phyloP scores from a whole-genome alignment of 2,329 filamentous ascomycete genomes.

The Dothideomycetidae sp. region DNA sequence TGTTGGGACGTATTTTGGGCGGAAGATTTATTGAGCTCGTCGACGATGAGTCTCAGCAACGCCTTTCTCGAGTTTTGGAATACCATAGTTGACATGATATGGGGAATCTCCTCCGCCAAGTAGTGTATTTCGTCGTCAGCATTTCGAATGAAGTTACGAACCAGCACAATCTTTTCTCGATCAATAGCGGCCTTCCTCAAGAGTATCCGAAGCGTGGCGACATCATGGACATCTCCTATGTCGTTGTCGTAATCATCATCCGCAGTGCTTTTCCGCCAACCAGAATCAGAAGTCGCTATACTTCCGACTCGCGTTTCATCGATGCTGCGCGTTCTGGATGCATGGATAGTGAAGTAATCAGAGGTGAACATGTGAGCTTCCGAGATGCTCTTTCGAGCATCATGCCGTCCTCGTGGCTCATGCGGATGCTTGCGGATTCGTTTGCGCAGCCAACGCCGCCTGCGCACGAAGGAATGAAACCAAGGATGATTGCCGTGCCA shows the following conservation, averaged over 20 bases:
- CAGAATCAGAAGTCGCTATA: slow-evolving; percentile 5
- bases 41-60: slow-evolving; percentile 52
- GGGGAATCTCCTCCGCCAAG: slow-evolving; percentile 60
- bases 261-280: slow-evolving; percentile 14
- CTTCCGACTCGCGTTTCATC: slow-evolving; percentile 11
- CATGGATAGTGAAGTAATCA: slow-evolving; percentile 66
- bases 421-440: slow-evolving; percentile 48
- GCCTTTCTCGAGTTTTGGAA: slow-evolving; percentile 78
- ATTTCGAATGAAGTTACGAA: slow-evolving; percentile 68
- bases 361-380: slow-evolving; percentile 54
- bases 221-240: slow-evolving; percentile 45
- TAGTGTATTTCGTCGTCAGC: slow-evolving; percentile 62
- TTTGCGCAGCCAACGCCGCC: slow-evolving; percentile 76
- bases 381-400: slow-evolving; percentile 21
- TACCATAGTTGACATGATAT: slow-evolving; percentile 73
- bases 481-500: slow-evolving; percentile 85
- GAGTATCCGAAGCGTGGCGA: slow-evolving; percentile 52
- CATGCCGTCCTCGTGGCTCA: slow-evolving; percentile 25
- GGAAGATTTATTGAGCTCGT: slow-evolving; percentile 43
- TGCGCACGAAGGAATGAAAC: slow-evolving; percentile 90
- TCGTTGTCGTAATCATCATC: slow-evolving; percentile 33
- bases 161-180: slow-evolving; percentile 74
- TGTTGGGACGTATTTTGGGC: slow-evolving; percentile 36
- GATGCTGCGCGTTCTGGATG: slow-evolving; percentile 15
- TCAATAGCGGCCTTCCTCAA: slow-evolving; percentile 65